Conservation (phyloP, 495 filamentous ascomycete genomes). For the Aspergillus homomorphus region DNA sequence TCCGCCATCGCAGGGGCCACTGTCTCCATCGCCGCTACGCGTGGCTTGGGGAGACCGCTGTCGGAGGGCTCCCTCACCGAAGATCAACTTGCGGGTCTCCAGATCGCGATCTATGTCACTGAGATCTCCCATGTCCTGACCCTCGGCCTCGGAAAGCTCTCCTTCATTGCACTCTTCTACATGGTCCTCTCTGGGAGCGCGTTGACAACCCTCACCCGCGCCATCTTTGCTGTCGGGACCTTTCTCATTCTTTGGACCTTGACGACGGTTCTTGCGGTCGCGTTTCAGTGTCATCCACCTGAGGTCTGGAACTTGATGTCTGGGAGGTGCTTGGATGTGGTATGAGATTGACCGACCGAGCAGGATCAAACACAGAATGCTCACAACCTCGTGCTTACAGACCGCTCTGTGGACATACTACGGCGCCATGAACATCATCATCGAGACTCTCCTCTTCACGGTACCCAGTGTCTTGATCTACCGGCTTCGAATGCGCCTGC, state of each 20-base stretch:
- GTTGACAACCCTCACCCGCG: not conserved
- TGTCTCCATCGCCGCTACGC: not conserved
- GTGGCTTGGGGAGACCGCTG: not conserved
- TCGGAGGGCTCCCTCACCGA: not conserved
- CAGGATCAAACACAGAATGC: not conserved
- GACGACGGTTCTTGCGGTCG: not conserved
- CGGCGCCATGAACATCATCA: not conserved
- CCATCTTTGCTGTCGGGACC: not conserved
- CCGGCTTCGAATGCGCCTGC: not conserved
- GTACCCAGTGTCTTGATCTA: not conserved
- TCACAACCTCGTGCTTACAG: not conserved
- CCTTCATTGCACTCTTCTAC: slow-evolving; percentile 1
- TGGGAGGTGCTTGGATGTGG: not conserved
- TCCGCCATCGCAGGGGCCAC: not conserved
- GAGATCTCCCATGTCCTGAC: slow-evolving; percentile 2
- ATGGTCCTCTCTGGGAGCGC: not conserved
- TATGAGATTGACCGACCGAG: not conserved
- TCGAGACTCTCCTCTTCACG: not conserved
- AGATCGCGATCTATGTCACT: not conserved
- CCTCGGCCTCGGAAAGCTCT: slow-evolving; percentile 5
- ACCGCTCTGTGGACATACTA: not conserved
- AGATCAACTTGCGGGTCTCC: not conserved
- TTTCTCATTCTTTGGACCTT: slow-evolving; percentile 2
- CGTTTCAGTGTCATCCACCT: not conserved
- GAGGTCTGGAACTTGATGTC: not conserved